Base-by-base conservation (phyloP, 1,284 basidiomycete species). In the Schizophyllum commune region DNA sequence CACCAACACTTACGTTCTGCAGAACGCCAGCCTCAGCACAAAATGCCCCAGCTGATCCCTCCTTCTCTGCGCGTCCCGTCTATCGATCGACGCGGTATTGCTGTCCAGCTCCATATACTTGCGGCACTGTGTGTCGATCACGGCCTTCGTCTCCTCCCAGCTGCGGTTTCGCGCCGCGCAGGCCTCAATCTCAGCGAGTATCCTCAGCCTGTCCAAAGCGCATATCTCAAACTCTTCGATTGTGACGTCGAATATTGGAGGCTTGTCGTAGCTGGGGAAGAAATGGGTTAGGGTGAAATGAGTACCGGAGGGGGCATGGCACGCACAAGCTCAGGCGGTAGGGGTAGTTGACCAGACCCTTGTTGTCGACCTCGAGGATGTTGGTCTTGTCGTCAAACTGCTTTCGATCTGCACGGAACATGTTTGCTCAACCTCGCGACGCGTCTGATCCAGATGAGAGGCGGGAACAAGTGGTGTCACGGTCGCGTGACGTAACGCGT, bases 191-290 rank as follows among this genome's bases (percentile, higher is more conserved):
- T 98, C 94, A 5, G 95, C 92, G 6, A 99, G 82, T 19, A 99
- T 85, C 59, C 90, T 86, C 52, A 99, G 81, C 32, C 97, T 82
- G 66, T 96, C 88, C 21, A 99, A 83, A 0, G 96, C 97, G 72
- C 85, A 94, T 2, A 83, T 88, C 75, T 99, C 97, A 68, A 99
- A 99, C 66, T 98, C 92, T 71, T 99, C 97, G 20, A 99, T 82
- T 1, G 95, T 96, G 32, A 99, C 89, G 68, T 99, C 96, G 56
- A 89, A 88, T 15, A 83, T 71, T 5, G 96, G 96, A 13, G 95
- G 92, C n/a, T 74, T 77, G 64, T 93, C 85, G 70, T 99, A 98
- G 75, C 93, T 95, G 64, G 60, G 34, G 60, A 57, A 59, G 58
- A 32, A 58, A 57, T 27, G 17, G 2, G 21, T 55, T 6, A 5